A percentile compares a stretch with the other conserved stretches of the same genome.
phyloP scores from a whole-genome alignment of 371 early-diverging fungal species.

The Funneliformis caledonium region DNA sequence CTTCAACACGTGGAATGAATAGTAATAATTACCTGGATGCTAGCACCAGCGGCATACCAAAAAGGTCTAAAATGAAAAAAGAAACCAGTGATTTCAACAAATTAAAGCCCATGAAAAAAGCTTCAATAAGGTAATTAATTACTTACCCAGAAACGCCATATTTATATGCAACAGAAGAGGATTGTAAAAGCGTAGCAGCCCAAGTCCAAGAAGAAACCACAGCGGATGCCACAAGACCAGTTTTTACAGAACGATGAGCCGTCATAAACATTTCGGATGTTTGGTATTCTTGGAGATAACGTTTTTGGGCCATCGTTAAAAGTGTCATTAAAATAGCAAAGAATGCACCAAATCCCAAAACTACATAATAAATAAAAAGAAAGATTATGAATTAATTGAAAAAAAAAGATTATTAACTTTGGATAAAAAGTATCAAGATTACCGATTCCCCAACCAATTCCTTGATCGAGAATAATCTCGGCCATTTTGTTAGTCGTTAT shows the following conservation, averaged over 20 bases:
- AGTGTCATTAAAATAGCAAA: constrained; percentile 66
- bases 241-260: constrained; percentile 65
- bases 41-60: constrained; percentile 75
- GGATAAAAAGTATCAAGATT: not conserved
- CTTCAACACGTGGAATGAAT: not conserved
- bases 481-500: not conserved
- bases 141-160: constrained; percentile 64
- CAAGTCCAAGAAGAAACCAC: constrained; percentile 73
- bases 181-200: constrained; percentile 70
- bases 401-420: not conserved
- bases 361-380: constrained; percentile 28
- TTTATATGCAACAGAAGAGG: constrained; percentile 69
- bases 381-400: not conserved
- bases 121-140: too few relatives aligned
- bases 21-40: constrained; percentile 56
- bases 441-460: constrained; percentile 25
- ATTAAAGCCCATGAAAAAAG: too few relatives aligned
- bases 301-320: constrained; percentile 62
- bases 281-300: constrained; percentile 64
- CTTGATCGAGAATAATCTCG: not conserved
- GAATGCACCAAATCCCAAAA: constrained; percentile 57
- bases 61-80: constrained; percentile 46
- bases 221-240: constrained; percentile 72
- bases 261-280: constrained; percentile 74
- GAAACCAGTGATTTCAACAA: not conserved